Percentiles rank a stretch among this genome's conserved stretches.
phyloP scores from a whole-genome alignment of 192 early-diverging fungal genomes.

The Coemansia sp. region DNA sequence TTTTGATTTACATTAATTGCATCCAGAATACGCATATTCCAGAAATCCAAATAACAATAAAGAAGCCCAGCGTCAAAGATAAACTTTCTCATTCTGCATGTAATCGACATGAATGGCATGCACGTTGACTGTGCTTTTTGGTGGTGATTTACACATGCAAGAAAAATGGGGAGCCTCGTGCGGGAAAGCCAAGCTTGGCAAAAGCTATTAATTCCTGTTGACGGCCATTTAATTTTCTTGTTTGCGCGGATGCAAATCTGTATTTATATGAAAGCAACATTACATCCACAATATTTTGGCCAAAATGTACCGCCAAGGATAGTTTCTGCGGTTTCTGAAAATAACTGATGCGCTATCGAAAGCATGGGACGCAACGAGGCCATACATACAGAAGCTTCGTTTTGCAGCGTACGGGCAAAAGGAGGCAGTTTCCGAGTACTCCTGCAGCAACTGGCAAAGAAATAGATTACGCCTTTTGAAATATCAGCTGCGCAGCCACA shows the following conservation, averaged over 20 bases:
- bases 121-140: too few relatives aligned
- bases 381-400: too few relatives aligned
- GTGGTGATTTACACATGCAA: constrained; percentile 1
- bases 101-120: background rate
- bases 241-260: background rate
- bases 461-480: background rate
- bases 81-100: background rate
- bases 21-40: background rate
- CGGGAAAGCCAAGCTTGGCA: too few relatives aligned
- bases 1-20: constrained; percentile 1
- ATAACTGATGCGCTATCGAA: background rate
- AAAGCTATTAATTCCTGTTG: background rate
- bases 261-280: background rate
- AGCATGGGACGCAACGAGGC: background rate
- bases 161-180: background rate
- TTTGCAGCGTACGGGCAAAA: background rate
- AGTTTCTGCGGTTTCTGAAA: background rate
- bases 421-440: background rate
- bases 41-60: constrained; percentile 1
- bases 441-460: background rate
- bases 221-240: background rate
- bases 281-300: too few relatives aligned
- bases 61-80: background rate
- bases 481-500: background rate
- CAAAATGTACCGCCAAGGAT: too few relatives aligned